Evolutionary conservation across 371 early-diverging fungal genomes (phyloP).

Genomic region (Mortierella sp.): DNA sequence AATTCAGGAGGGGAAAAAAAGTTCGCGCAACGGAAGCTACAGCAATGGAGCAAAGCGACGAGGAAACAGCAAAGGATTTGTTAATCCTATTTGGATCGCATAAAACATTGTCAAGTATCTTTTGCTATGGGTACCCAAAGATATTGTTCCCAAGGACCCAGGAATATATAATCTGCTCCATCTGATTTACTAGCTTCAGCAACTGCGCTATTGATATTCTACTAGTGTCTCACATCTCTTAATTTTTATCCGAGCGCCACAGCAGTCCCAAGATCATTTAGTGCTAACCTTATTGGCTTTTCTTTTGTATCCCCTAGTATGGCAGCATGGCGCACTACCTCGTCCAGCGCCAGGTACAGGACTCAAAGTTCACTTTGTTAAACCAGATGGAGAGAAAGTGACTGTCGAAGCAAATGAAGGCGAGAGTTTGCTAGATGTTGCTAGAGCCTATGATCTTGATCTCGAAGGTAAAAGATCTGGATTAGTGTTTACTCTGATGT

Average conservation of each 20-base stretch:
- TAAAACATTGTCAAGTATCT: too few species aligned
- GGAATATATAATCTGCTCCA: background rate
- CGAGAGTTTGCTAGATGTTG: slow-evolving; percentile 93
- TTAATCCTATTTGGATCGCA: too few species aligned
- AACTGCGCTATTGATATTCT: slow-evolving; percentile 6
- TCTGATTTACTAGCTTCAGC: background rate
- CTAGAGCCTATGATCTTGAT: slow-evolving; percentile 96
- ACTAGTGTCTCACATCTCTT: background rate
- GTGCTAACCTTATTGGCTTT: background rate
- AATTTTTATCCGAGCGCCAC: background rate
- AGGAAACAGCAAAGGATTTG: too few species aligned
- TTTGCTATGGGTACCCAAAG: background rate
- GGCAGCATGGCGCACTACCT: slow-evolving; percentile 34
- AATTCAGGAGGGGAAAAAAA: background rate
- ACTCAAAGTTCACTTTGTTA: slow-evolving; percentile 71
- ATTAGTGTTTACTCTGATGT: background rate
- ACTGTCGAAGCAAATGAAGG: slow-evolving; percentile 86
- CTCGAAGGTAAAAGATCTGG: slow-evolving; percentile 82
- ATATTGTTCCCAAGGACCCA: background rate
- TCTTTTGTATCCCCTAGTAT: slow-evolving; percentile 19
- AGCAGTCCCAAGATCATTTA: background rate
- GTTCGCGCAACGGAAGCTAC: background rate
- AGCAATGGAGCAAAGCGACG: background rate
- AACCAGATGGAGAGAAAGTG: slow-evolving; percentile 82
- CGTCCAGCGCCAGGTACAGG: slow-evolving; percentile 56